Evolutionary conservation across 164 flowering plant species (phyloP), one percentile per base, ranked within the genome.

Genomic region (Cinnamomum chago): DNA sequence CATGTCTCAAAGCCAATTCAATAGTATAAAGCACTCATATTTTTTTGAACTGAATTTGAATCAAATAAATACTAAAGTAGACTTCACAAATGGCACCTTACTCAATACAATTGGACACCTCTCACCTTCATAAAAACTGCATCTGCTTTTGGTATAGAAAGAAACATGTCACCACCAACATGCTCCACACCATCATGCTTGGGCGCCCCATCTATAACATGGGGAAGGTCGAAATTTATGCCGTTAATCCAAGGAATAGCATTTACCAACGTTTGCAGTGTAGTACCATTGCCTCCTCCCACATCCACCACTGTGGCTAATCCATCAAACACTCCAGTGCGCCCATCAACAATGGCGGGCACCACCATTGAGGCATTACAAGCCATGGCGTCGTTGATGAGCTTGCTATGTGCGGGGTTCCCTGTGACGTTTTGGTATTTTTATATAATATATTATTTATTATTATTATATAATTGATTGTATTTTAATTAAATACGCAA

Each of bases 361-460:
- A 68, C 2, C 17, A 51, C 23, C 2, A 33, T 23, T 58, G 58
- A 17, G 1, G 77, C 58, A 15, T 30, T 14, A 15, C 77, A 33
- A 15, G 77, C 72, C 77, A 75, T 75, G 18, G 68, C 79, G 13
- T 72, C 68, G 25, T 72, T 72, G 70, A 51, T 5, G 24, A 71
- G 65, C 50, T 70, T 6, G 23, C 62, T 20, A 51, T 27, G 25
- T 23, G 9, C n/a, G 11, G 65, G 33, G 50, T 58, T 33, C 15
- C 25, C 7, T 27, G 62, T n/a, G n/a, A n/a, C n/a, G n/a, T n/a
- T n/a, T n/a, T n/a, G n/a, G n/a, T n/a, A n/a, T n/a, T n/a, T n/a
- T n/a, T n/a, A n/a, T n/a, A n/a, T n/a, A n/a, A n/a, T n/a, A n/a
- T n/a, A n/a, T n/a, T n/a, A n/a, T n/a, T n/a, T n/a, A n/a, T n/a